A percentile compares a stretch with the other conserved stretches of the same genome.
Evolutionary conservation across 2,329 filamentous ascomycete genomes (phyloP).

Genomic region (Westerdykella sp.): DNA sequence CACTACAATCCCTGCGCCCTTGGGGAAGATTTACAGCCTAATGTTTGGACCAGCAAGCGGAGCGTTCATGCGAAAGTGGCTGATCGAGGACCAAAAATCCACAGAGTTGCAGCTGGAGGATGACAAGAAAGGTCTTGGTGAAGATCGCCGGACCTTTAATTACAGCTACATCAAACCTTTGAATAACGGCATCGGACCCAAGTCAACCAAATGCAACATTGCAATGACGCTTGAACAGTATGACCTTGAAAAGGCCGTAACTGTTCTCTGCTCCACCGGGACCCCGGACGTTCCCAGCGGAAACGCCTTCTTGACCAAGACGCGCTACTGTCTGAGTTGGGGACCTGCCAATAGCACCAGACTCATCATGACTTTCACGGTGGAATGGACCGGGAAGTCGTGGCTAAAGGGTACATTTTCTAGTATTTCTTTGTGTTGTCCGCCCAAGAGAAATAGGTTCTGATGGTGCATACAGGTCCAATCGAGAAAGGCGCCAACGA

Average conservation of each 20-base stretch:
- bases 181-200: slow-evolving; percentile 76
- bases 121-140: slow-evolving; percentile 70
- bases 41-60: slow-evolving; percentile 78
- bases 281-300: slow-evolving; percentile 94
- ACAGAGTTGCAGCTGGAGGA: slow-evolving; percentile 76
- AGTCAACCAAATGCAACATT: slow-evolving; percentile 89
- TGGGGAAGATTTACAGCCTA: slow-evolving; percentile 85
- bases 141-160: slow-evolving; percentile 66
- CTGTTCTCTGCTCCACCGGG: slow-evolving; percentile 74
- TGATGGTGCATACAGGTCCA: slow-evolving; percentile 54
- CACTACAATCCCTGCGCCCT: slow-evolving; percentile 75
- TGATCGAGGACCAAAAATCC: slow-evolving; percentile 82
- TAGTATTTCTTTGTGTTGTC: background rate
- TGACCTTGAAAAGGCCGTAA: slow-evolving; percentile 81
- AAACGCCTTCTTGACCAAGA: slow-evolving; percentile 86
- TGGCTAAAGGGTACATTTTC: slow-evolving; percentile 78
- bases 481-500: slow-evolving; percentile 95
- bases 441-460: slow-evolving; percentile 8
- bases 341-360: slow-evolving; percentile 78
- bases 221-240: slow-evolving; percentile 76
- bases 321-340: slow-evolving; percentile 92
- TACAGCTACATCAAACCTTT: slow-evolving; percentile 93
- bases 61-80: slow-evolving; percentile 78
- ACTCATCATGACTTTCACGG: slow-evolving; percentile 77
- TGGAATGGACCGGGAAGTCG: slow-evolving; percentile 97